Conservation (phyloP, 208 protist species). For the Wallacemonas sp. region DNA sequence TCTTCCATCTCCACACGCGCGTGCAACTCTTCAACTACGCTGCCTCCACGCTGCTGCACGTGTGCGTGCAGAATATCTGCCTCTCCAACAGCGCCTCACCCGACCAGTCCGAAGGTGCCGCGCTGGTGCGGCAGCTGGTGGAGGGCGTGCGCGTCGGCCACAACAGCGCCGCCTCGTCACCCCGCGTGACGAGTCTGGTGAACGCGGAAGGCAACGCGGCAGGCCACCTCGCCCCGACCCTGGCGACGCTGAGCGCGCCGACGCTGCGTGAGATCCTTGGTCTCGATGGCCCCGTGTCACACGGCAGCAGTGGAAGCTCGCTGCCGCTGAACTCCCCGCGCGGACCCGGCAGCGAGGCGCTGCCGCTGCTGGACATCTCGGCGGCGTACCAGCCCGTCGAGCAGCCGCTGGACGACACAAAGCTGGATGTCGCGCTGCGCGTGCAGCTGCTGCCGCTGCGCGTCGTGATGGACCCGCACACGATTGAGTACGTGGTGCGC, state of each 20-base stretch:
- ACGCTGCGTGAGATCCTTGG: slow-evolving; percentile 20
- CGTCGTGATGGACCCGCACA: slow-evolving; percentile 70
- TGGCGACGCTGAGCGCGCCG: slow-evolving; percentile 7
- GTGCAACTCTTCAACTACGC: slow-evolving; percentile 58
- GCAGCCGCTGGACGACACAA: slow-evolving; percentile 63
- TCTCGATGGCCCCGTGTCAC: slow-evolving; percentile 2
- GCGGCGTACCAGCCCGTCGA: slow-evolving; percentile 66
- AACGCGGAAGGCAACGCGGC: slow-evolving; percentile 10
- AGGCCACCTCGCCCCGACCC: slow-evolving; percentile 19
- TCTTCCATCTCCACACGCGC: slow-evolving; percentile 52
- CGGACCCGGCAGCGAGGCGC: slow-evolving; percentile 15
- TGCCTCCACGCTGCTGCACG: slow-evolving; percentile 54
- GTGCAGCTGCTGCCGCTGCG: slow-evolving; percentile 75
- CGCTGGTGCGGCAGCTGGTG: slow-evolving; percentile 30
- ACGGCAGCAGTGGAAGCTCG: not conserved
- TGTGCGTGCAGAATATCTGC: slow-evolving; percentile 69
- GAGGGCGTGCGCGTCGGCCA: slow-evolving; percentile 27
- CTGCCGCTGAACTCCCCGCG: not conserved
- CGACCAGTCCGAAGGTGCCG: slow-evolving; percentile 17
- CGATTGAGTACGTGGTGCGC: slow-evolving; percentile 46
- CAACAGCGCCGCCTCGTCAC: not conserved
- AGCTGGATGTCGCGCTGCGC: slow-evolving; percentile 66
- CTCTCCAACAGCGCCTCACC: slow-evolving; percentile 52
- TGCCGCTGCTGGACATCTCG: slow-evolving; percentile 59
- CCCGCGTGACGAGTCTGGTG: not conserved